phyloP scores from a whole-genome alignment of 495 filamentous ascomycete genomes.

The Lasiosphaeria miniovina region DNA sequence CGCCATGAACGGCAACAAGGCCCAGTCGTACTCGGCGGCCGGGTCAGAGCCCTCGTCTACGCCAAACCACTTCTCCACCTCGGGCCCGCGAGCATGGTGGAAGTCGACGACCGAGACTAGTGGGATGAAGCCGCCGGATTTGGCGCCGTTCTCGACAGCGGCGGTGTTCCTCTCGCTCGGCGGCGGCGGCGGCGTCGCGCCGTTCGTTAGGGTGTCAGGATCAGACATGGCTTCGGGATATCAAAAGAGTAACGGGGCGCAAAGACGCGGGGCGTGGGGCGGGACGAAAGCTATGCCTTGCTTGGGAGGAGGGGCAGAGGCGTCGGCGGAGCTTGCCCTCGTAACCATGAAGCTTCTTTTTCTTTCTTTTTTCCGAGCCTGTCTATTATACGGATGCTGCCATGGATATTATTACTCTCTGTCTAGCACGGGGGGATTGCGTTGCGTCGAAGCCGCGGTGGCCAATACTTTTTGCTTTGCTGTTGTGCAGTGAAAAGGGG shows the following conservation, averaged over 20 bases:
- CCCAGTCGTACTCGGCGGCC: conserved; percentile 85
- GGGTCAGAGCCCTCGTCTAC: conserved; percentile 75
- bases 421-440: not conserved
- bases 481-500: not conserved
- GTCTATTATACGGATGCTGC: conserved; percentile 11
- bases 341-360: conserved; percentile 1
- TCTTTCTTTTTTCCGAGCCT: not conserved
- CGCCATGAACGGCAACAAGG: conserved; percentile 94
- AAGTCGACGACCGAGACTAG: conserved; percentile 93
- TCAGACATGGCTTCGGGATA: conserved; percentile 19
- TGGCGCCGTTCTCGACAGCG: conserved; percentile 1
- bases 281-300: no score
- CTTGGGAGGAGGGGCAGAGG: not conserved
- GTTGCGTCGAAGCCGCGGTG: no score
- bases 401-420: conserved; percentile 12
- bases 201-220: conserved; percentile 28
- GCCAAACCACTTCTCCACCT: conserved; percentile 90
- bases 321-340: not conserved
- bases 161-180: conserved; percentile 1
- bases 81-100: conserved; percentile 93
- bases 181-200: conserved; percentile 6
- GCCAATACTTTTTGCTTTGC: no score
- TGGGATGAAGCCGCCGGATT: conserved; percentile 44
- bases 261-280: no score
- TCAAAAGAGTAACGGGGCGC: no score